Evolutionary conservation across 1,284 basidiomycete genomes (phyloP).

Genomic region (Microbotryum lychnidis-dioicae): DNA sequence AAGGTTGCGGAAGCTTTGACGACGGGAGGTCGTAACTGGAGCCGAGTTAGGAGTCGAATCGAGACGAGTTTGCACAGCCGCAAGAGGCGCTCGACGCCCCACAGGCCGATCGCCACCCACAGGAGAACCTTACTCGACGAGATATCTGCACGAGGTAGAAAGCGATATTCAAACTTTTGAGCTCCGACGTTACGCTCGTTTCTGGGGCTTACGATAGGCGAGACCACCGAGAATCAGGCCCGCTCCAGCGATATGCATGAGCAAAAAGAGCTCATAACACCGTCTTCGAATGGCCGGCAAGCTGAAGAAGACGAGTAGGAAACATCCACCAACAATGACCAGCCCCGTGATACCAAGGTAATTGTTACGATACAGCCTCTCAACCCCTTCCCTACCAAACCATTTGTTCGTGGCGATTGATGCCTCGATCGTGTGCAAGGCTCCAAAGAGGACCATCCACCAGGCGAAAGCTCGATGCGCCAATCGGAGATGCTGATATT

Average conservation of each 20-base stretch:
- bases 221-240: conserved; percentile 20
- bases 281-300: conserved; percentile 13
- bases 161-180: no score
- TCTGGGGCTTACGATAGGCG: conserved; percentile 12
- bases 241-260: conserved; percentile 20
- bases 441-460: conserved; percentile 14
- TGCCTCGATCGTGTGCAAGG: conserved; percentile 27
- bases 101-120: conserved; percentile 24
- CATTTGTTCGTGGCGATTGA: conserved; percentile 13
- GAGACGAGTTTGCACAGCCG: conserved; percentile 17
- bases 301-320: conserved; percentile 17
- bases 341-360: conserved; percentile 25
- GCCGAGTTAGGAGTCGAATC: conserved; percentile 5
- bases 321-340: conserved; percentile 19
- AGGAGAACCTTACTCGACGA: conserved; percentile 16
- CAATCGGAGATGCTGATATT: conserved; percentile 13
- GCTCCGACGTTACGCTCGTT: no score
- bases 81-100: conserved; percentile 21
- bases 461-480: conserved; percentile 4
- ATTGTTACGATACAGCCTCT: conserved; percentile 10
- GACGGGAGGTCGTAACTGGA: conserved; percentile 16
- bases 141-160: conserved; percentile 6
- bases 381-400: conserved; percentile 16
- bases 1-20: conserved; percentile 18
- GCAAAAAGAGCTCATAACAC: conserved; percentile 27